phyloP scores from a whole-genome alignment of 2,329 filamentous ascomycete species.

The Alternaria triticina region DNA sequence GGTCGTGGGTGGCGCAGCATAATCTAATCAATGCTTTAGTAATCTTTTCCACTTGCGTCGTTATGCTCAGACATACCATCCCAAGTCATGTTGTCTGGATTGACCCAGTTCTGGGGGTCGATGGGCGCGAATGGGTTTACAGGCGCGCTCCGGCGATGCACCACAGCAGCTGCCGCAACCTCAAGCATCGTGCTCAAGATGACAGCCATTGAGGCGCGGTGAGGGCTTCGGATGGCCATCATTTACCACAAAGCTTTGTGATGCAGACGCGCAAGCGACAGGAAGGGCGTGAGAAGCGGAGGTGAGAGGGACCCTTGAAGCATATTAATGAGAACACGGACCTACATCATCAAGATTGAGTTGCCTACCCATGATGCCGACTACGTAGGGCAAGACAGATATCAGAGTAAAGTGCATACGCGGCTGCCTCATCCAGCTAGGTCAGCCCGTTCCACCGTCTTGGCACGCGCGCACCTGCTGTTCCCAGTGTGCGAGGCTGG shows the following conservation, averaged over 20 bases:
- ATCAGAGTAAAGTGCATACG: not conserved
- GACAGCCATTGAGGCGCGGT: slow-evolving; percentile 16
- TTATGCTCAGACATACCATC: slow-evolving; percentile 37
- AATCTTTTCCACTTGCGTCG: slow-evolving; percentile 56
- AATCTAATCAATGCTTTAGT: slow-evolving; percentile 44
- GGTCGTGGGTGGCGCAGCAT: slow-evolving; percentile 55
- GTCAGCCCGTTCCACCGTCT: not conserved
- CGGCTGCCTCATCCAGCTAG: slow-evolving; percentile 1
- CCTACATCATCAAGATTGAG: not conserved
- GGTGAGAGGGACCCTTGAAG: not conserved
- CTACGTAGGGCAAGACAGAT: not conserved
- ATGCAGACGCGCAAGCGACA: not conserved
- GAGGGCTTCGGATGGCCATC: not conserved
- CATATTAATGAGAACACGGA: not conserved
- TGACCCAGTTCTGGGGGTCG: slow-evolving; percentile 61
- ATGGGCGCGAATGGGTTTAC: slow-evolving; percentile 57
- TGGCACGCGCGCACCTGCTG: not conserved
- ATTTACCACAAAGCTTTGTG: not conserved
- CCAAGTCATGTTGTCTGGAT: slow-evolving; percentile 60
- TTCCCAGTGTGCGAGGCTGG: not conserved
- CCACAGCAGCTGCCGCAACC: slow-evolving; percentile 20
- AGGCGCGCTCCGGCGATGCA: slow-evolving; percentile 14
- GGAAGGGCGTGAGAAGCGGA: not conserved
- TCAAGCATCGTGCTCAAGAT: slow-evolving; percentile 25
- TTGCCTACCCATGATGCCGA: not conserved